Evolutionary conservation across 768 basidiomycete genomes (phyloP).

Genomic region (Tephrocybe sp.): DNA sequence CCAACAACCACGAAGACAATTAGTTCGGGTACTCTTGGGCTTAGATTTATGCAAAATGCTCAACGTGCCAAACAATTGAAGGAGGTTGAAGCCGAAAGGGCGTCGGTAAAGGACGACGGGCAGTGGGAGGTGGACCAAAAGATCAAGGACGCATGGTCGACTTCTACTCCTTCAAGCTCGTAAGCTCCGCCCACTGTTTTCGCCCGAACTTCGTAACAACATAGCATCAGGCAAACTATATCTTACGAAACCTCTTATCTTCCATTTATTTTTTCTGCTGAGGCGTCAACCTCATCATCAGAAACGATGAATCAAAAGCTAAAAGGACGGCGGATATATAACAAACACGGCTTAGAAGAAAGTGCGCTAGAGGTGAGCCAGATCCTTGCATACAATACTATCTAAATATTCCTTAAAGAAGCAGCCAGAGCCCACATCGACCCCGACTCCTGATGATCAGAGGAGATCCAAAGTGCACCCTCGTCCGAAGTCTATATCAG

Average conservation of each 20-base stretch:
- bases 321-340: conserved; percentile 57
- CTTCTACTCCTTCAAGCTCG: conserved; percentile 18
- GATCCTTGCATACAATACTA: background rate
- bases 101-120: conserved; percentile 60
- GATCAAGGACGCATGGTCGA: conserved; percentile 54
- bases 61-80: conserved; percentile 53
- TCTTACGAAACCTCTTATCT: conserved; percentile 64
- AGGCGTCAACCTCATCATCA: conserved; percentile 21
- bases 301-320: conserved; percentile 21
- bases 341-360: conserved; percentile 48
- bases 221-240: conserved; percentile 26
- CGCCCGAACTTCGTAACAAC: background rate
- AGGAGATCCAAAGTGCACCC: conserved; percentile 18
- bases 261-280: conserved; percentile 59
- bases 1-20: conserved; percentile 35
- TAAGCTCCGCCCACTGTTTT: conserved; percentile 17
- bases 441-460: conserved; percentile 6
- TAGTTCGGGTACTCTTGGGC: conserved; percentile 62
- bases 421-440: conserved; percentile 14
- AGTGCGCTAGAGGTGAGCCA: conserved; percentile 27
- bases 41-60: conserved; percentile 76
- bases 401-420: conserved; percentile 22
- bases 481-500: conserved; percentile 24
- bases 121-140: conserved; percentile 63
- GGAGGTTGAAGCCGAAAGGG: conserved; percentile 49